These are phyloP conservation scores for Cercophora newfieldiana DNA, from an alignment of 495 filamentous ascomycete genomes.

Conservation along the genomic window DNA sequence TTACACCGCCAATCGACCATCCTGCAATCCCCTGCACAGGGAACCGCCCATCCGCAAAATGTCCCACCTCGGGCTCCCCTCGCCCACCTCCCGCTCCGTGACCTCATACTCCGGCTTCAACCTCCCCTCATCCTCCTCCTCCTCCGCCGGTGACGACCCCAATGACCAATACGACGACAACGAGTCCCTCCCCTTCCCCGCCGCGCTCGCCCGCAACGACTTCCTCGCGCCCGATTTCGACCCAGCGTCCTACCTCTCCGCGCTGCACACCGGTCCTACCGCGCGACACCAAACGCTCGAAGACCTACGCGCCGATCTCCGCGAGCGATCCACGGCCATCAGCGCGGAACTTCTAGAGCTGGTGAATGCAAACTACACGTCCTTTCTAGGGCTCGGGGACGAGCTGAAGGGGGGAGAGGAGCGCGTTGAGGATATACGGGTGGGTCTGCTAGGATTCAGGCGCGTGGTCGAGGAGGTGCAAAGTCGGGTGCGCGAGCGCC, in stretches of 20 bases:
- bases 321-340: conserved; percentile 70
- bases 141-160: background rate
- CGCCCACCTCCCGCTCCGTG: conserved; percentile 3
- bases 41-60: conserved; percentile 24
- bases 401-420: conserved; percentile 87
- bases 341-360: conserved; percentile 85
- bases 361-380: conserved; percentile 89
- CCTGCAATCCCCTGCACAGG: background rate
- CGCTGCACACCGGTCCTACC: conserved; percentile 50
- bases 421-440: conserved; percentile 84
- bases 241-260: conserved; percentile 78
- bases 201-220: conserved; percentile 72
- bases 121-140: conserved; percentile 24
- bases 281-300: conserved; percentile 89
- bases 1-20: background rate
- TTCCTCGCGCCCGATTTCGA: conserved; percentile 80
- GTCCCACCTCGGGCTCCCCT: conserved; percentile 22
- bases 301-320: conserved; percentile 84
- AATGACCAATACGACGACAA: conserved; percentile 52
- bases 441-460: conserved; percentile 81
- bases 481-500: conserved; percentile 48
- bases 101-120: conserved; percentile 19
- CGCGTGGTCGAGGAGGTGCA: conserved; percentile 66
- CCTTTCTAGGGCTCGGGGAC: conserved; percentile 80
- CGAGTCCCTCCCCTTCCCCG: conserved; percentile 76